Conservation (phyloP, 176 grass and related monocot genomes). For the Oryza longistaminata region DNA sequence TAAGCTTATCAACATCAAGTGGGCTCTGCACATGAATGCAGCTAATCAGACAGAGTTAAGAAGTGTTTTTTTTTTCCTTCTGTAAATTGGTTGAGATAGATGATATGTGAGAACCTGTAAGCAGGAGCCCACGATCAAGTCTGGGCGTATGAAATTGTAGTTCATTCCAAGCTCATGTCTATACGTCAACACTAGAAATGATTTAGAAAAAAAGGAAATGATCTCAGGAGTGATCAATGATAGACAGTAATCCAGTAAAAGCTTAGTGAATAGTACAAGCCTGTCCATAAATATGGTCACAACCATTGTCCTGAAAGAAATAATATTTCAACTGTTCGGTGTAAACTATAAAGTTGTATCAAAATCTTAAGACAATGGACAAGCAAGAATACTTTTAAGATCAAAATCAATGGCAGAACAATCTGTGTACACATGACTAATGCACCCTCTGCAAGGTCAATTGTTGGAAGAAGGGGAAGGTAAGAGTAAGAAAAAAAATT, state of each 20-base stretch:
- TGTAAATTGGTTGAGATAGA: slow-evolving; percentile 22
- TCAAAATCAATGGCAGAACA: neutral
- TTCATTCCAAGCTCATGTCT: slow-evolving; percentile 98
- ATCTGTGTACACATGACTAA: neutral
- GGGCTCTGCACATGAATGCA: slow-evolving; percentile 60
- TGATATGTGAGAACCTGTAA: slow-evolving; percentile 66
- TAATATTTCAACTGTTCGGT: neutral
- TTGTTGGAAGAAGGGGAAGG: neutral
- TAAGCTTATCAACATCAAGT: slow-evolving; percentile 89
- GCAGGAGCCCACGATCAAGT: slow-evolving; percentile 96
- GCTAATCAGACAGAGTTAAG: slow-evolving; percentile 29
- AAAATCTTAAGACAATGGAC: neutral
- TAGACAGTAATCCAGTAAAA: neutral
- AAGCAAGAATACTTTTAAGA: neutral
- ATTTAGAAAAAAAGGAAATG: neutral
- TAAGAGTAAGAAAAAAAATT: neutral
- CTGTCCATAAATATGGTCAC: neutral
- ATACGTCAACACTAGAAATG: slow-evolving; percentile 73
- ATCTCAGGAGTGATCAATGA: slow-evolving; percentile 23
- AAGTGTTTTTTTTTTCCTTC: neutral
- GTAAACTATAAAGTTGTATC: neutral
- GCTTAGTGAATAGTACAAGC: neutral
- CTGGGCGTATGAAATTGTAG: slow-evolving; percentile 87
- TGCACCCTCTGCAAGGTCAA: neutral
- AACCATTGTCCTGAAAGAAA: neutral